Conservation (phyloP, 768 basidiomycete genomes). For the Rhodosporidiobolus odoratus region DNA sequence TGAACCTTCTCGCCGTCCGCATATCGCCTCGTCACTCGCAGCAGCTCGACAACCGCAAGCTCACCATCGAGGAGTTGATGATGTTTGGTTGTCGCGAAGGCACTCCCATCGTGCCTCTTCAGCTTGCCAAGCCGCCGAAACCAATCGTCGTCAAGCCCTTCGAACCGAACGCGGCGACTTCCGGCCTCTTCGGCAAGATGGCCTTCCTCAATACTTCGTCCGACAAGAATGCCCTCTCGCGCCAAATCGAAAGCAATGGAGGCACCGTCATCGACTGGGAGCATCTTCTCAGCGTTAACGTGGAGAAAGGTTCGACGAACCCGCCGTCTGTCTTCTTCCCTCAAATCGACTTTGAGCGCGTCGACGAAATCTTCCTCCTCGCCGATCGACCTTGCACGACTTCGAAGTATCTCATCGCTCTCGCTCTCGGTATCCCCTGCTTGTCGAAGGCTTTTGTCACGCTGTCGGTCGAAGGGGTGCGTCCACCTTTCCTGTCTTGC, state of each 20-base stretch:
- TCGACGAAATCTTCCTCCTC: slow-evolving; percentile 42
- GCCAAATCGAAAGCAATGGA: slow-evolving; percentile 31
- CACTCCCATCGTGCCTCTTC: not conserved
- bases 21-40: not conserved
- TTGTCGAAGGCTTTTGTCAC: slow-evolving; percentile 44
- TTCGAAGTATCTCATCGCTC: slow-evolving; percentile 71
- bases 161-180: not conserved
- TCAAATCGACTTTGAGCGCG: not conserved
- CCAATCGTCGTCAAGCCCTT: not conserved
- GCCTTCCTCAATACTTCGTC: not conserved
- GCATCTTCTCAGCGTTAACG: slow-evolving; percentile 31
- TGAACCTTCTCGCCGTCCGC: slow-evolving; percentile 11
- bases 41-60: slow-evolving; percentile 36
- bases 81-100: slow-evolving; percentile 2
- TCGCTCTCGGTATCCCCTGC: slow-evolving; percentile 82
- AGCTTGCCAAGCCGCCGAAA: not conserved
- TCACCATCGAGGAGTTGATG: slow-evolving; percentile 17
- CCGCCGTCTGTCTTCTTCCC: slow-evolving; percentile 2
- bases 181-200: slow-evolving; percentile 5
- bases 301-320: not conserved
- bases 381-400: slow-evolving; percentile 57
- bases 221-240: too few relatives aligned
- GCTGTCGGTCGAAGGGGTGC: slow-evolving; percentile 52
- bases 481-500: slow-evolving; percentile 21
- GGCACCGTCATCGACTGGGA: slow-evolving; percentile 31